phyloP scores from a whole-genome alignment of 169 alveolate genomes.

The Toxoplasma gondii region DNA sequence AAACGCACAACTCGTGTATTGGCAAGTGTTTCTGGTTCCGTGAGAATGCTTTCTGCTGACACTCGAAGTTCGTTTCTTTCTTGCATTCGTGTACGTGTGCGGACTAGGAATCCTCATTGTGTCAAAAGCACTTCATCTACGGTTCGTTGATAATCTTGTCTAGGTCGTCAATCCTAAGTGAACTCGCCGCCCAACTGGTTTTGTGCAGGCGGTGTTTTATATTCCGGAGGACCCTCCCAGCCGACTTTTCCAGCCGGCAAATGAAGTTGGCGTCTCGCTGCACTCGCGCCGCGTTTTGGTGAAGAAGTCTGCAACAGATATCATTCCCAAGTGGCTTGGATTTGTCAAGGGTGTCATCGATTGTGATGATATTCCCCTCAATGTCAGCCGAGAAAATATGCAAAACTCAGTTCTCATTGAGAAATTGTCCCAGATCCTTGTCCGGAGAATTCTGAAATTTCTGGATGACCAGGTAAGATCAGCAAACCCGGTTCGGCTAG shows the following conservation, averaged over 20 bases:
- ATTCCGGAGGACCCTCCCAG: constrained; percentile 92
- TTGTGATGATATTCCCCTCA: constrained; percentile 97
- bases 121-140: too few relatives aligned
- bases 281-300: constrained; percentile 91
- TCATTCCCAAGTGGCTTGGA: constrained; percentile 95
- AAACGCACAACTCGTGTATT: too few relatives aligned
- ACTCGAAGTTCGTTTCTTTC: too few relatives aligned
- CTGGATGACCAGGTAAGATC: constrained; percentile 89
- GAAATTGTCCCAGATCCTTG: constrained; percentile 91
- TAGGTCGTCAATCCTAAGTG: too few relatives aligned
- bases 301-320: constrained; percentile 89
- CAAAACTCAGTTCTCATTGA: constrained; percentile 85
- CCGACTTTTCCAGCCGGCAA: constrained; percentile 83
- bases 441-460: constrained; percentile 89
- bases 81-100: too few relatives aligned
- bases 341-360: constrained; percentile 97
- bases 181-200: too few relatives aligned
- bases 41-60: too few relatives aligned
- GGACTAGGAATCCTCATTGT: too few relatives aligned
- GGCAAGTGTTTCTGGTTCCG: too few relatives aligned
- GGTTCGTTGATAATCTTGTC: too few relatives aligned
- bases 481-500: too few relatives aligned
- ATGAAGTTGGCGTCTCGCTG: constrained; percentile 88
- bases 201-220: constrained; percentile 78
- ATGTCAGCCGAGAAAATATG: constrained; percentile 95